These are phyloP conservation scores for Jasminum sambac DNA, from an alignment of 257 asterid species.

Conservation along the genomic window DNA sequence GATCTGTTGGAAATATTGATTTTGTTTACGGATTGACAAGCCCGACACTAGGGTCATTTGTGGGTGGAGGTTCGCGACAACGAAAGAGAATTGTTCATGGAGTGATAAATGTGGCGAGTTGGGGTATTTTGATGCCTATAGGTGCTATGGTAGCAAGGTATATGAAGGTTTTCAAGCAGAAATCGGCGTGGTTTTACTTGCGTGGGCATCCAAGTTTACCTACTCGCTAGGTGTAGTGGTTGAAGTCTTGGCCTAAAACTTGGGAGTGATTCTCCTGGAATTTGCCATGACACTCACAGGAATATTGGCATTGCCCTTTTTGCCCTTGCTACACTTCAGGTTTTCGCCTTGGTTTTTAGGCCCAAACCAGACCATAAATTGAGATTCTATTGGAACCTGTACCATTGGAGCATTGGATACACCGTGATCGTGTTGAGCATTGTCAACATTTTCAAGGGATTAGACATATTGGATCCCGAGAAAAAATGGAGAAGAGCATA, in stretches of 20 bases:
- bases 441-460: conserved; percentile 63
- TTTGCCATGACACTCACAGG: conserved; percentile 44
- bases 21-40: conserved; percentile 46
- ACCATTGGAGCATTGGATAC: conserved; percentile 66
- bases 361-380: conserved; percentile 83
- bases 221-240: conserved; percentile 70
- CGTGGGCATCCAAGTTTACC: conserved; percentile 61
- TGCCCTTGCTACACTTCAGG: conserved; percentile 76
- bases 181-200: conserved; percentile 78
- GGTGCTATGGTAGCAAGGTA: conserved; percentile 70
- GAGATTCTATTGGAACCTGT: conserved; percentile 77
- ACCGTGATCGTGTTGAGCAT: conserved; percentile 55
- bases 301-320: conserved; percentile 65
- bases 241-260: conserved; percentile 77
- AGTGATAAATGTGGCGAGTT: conserved; percentile 70
- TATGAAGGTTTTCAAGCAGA: conserved; percentile 69
- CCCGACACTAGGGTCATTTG: conserved; percentile 19
- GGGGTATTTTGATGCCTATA: conserved; percentile 76
- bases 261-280: conserved; percentile 62
- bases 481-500: conserved; percentile 66
- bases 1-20: conserved; percentile 47
- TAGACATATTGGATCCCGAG: conserved; percentile 60
- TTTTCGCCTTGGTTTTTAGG: conserved; percentile 68
- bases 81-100: conserved; percentile 65
- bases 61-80: conserved; percentile 26